phyloP scores from a whole-genome alignment of 148 eudicot species.

The Rhododendron kiyosumense region DNA sequence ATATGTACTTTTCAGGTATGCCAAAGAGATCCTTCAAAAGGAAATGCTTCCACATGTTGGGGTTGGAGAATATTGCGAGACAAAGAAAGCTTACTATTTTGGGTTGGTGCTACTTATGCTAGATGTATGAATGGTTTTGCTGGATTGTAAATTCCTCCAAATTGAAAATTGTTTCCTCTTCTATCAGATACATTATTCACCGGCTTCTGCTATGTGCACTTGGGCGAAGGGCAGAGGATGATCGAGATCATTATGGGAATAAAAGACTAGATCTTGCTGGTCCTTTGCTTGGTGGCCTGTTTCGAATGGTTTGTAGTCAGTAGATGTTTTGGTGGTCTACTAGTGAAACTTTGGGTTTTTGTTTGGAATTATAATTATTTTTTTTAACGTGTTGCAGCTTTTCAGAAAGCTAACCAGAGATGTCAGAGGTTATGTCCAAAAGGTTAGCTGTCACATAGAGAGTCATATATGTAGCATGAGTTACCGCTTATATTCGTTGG shows the following conservation, averaged over 20 bases:
- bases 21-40: conserved; percentile 90
- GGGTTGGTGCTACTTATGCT: conserved; percentile 37
- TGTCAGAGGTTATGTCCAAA: conserved; percentile 92
- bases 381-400: conserved; percentile 29
- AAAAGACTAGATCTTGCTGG: conserved; percentile 99
- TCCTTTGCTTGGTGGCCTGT: conserved; percentile 92
- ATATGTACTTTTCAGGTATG: conserved; percentile 42
- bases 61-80: conserved; percentile 92
- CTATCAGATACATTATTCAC: conserved; percentile 69
- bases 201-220: conserved; percentile 89
- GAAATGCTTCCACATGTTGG: conserved; percentile 99
- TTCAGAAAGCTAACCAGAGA: conserved; percentile 95
- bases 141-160: background rate
- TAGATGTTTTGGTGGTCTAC: background rate
- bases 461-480: background rate
- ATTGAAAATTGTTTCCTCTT: background rate
- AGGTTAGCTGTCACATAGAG: conserved; percentile 26
- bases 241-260: conserved; percentile 97
- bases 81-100: conserved; percentile 96
- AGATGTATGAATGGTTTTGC: background rate
- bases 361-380: background rate
- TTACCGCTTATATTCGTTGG: background rate
- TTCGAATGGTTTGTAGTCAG: conserved; percentile 54
- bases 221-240: conserved; percentile 94
- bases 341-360: background rate